These are phyloP conservation scores for Hymenoscyphus occultus DNA, from an alignment of 2,329 filamentous ascomycete species.

Conservation along the genomic window DNA sequence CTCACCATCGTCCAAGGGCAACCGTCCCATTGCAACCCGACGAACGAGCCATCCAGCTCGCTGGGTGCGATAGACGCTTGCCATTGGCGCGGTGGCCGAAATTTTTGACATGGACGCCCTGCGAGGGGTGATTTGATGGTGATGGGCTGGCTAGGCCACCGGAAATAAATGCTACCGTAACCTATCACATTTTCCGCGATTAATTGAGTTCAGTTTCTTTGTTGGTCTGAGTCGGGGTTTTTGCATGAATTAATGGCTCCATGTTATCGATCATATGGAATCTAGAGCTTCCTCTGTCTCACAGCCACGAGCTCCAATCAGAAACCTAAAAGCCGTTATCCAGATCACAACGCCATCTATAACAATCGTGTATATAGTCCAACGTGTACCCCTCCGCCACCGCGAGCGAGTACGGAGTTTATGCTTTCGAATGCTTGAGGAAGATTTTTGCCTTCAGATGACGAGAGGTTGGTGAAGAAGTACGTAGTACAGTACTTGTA, in stretches of 20 bases:
- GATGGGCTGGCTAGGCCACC: not conserved
- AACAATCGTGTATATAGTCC: not conserved
- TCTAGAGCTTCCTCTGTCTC: not conserved
- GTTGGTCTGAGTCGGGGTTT: not conserved
- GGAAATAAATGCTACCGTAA: not conserved
- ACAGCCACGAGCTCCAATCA: not conserved
- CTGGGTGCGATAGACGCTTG: not conserved
- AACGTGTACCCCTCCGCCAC: not conserved
- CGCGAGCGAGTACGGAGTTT: not conserved
- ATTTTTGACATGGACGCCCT: not conserved
- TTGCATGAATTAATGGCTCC: slow-evolving; percentile 1
- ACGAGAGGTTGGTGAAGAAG: not conserved
- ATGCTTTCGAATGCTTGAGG: not conserved
- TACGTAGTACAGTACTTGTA: no score
- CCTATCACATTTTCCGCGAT: not conserved
- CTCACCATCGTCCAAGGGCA: not conserved
- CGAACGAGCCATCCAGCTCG: slow-evolving; percentile 8
- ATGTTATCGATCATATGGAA: not conserved
- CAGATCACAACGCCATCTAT: not conserved
- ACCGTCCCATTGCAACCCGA: not conserved
- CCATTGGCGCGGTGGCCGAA: slow-evolving; percentile 8
- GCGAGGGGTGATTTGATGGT: not conserved
- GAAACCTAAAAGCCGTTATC: not conserved
- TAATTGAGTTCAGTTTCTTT: not conserved
- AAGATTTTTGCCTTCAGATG: not conserved